Evolutionary conservation across 2,329 filamentous ascomycete genomes (phyloP).

Genomic region (Biscogniauxia sp.): DNA sequence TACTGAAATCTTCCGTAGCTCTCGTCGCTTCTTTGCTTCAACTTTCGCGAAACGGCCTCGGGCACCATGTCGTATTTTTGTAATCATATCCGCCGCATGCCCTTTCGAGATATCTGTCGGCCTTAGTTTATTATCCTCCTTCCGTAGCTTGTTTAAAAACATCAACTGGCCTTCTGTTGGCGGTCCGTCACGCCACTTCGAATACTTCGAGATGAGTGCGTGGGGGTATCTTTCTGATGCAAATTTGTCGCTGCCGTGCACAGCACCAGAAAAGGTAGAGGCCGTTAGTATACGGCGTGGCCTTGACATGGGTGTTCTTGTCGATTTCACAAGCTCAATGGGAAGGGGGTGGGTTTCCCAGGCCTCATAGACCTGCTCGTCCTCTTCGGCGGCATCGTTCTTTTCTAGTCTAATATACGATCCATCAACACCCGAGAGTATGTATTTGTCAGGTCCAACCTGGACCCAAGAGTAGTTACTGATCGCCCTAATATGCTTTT

Average conservation of each 20-base stretch:
- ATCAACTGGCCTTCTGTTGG: conserved; percentile 66
- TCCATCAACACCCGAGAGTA: conserved; percentile 65
- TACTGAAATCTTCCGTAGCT: conserved; percentile 36
- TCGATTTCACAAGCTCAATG: conserved; percentile 34
- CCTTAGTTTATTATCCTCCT: conserved; percentile 52
- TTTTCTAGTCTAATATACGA: conserved; percentile 57
- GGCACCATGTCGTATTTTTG: conserved; percentile 82
- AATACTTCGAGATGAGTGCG: conserved; percentile 62
- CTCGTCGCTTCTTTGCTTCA: conserved; percentile 51
- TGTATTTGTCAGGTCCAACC: conserved; percentile 65
- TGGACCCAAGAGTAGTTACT: conserved; percentile 83
- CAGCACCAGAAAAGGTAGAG: conserved; percentile 67
- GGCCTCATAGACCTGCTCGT: conserved; percentile 38
- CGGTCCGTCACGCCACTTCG: conserved; percentile 66
- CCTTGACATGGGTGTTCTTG: conserved; percentile 62
- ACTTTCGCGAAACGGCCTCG: conserved; percentile 58
- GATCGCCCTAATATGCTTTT: conserved; percentile 73
- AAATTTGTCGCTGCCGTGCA: conserved; percentile 83
- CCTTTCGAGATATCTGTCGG: conserved; percentile 68
- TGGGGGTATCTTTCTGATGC: conserved; percentile 65
- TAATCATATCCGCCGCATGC: conserved; percentile 85
- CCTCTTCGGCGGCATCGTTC: conserved; percentile 30
- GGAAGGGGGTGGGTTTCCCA: conserved; percentile 46
- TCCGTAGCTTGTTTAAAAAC: conserved; percentile 66
- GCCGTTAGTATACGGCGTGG: conserved; percentile 68